Conservation (phyloP, 1,284 basidiomycete genomes). For the Hypsizygus ulmarius region DNA sequence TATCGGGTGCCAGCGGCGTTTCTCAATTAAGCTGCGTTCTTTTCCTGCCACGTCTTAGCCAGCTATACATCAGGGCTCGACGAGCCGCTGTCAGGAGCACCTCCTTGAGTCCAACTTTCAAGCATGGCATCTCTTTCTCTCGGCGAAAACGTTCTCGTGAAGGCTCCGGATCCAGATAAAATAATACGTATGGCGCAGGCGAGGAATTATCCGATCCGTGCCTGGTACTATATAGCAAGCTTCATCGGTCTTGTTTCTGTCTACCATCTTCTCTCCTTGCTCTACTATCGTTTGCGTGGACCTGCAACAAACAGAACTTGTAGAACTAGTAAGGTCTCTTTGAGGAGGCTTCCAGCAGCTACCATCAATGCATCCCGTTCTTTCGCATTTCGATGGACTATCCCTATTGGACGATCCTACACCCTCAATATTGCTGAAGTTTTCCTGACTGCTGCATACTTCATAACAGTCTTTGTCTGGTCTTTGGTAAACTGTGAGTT, state of each 20-base stretch:
- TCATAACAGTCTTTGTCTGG: constrained; percentile 46
- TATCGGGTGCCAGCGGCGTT: no score
- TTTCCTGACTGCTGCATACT: constrained; percentile 42
- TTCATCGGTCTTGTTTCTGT: constrained; percentile 32
- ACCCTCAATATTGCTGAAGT: constrained; percentile 49
- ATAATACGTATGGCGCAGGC: constrained; percentile 19
- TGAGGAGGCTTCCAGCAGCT: constrained; percentile 33
- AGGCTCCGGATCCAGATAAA: constrained; percentile 8
- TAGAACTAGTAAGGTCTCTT: constrained; percentile 13
- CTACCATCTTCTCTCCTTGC: constrained; percentile 28
- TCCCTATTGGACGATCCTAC: constrained; percentile 41
- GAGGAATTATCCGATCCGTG: no score
- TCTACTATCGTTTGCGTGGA: constrained; percentile 21
- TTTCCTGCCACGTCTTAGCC: no score
- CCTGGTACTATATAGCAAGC: no score
- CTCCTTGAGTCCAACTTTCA: no score
- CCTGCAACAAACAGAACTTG: constrained; percentile 3
- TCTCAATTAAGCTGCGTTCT: no score
- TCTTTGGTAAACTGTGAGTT: constrained; percentile 47
- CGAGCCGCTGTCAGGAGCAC: no score
- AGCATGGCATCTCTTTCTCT: no score
- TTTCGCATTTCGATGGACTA: constrained; percentile 47
- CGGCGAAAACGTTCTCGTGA: neutral
- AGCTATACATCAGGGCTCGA: no score
- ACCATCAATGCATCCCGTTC: constrained; percentile 44